Base-by-base conservation (phyloP, 805 yeast species). In the Candida manassasensis region DNA sequence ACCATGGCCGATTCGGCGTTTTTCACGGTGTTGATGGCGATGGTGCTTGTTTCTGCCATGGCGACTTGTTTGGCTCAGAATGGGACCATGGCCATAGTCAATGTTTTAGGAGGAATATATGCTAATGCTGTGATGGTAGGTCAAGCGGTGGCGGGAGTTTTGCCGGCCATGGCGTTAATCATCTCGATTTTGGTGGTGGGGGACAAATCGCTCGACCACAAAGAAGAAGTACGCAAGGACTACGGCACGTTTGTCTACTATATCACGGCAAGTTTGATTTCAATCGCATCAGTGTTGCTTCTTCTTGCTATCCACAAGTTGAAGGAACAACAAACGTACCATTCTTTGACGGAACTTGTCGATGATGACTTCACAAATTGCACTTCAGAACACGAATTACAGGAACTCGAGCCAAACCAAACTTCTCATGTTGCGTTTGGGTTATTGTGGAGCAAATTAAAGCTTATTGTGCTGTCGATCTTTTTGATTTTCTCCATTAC, bases 121-220 rank as follows among this genome's bases (percentile, higher is more conserved):
- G 89, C 95, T 8, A 96, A 93, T 50, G 94, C 84, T 0, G 83
- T 83, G 2, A 85, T 93, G 83, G 89, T 89, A 3, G 98, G 98
- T 2, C 96, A 90, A 57, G 96, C 95, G 0, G 64, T 90, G 12
- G 87, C 97, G 0, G 98, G 98, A 2, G 95, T 93, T 0, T 62
- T 90, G 22, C 97, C 98, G 2, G 79, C 96, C 0, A 53, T 84
- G 13, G 79, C 83, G 10, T 72, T 77, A 46, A 80, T 79, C 41
- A 40, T 72, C 8, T 74, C 83, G 8, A 77, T 76, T 17, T 49
- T 74, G 34, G 30, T 63, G 4, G 60, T 62, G 9, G 73, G 68
- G 6, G 67, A 61, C 4, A 48, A 45, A n/a, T 34, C 40, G 13
- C 27, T 37, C 3, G 43, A 54, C 19, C 42, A 53, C 36, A 35